Conservation (phyloP, 2,329 filamentous ascomycete species). For the Penicillium sp. region DNA sequence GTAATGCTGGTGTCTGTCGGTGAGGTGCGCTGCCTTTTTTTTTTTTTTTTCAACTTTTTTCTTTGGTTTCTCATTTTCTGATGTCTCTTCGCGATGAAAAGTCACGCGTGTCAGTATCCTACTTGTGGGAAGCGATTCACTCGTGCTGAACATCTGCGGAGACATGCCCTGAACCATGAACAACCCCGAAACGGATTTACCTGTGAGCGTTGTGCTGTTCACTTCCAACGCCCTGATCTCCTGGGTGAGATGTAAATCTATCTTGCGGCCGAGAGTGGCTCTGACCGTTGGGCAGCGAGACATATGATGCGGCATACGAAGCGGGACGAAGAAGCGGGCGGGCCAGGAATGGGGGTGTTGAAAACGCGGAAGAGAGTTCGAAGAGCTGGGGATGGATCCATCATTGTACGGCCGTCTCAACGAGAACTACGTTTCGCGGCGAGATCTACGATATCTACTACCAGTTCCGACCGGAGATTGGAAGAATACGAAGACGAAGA, state of each 20-base stretch:
- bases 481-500: conserved; percentile 8
- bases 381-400: conserved; percentile 48
- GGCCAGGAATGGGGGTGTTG: conserved; percentile 46
- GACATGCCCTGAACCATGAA: conserved; percentile 59
- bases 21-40: not conserved
- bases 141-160: conserved; percentile 57
- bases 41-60: not conserved
- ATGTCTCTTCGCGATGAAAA: conserved; percentile 5
- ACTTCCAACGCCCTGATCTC: conserved; percentile 61
- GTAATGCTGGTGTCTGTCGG: not conserved
- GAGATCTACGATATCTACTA: conserved; percentile 6
- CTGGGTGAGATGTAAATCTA: conserved; percentile 45
- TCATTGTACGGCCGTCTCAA: conserved; percentile 42
- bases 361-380: conserved; percentile 53
- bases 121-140: conserved; percentile 46
- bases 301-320: conserved; percentile 56
- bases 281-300: conserved; percentile 45
- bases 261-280: not conserved
- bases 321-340: conserved; percentile 52
- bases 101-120: conserved; percentile 13
- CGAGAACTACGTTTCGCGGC: conserved; percentile 18
- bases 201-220: conserved; percentile 58
- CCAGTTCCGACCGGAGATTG: conserved; percentile 11
- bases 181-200: conserved; percentile 49
- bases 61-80: no score